phyloP scores from a whole-genome alignment of 2,329 filamentous ascomycete genomes.

The Hypoxylon sp. region DNA sequence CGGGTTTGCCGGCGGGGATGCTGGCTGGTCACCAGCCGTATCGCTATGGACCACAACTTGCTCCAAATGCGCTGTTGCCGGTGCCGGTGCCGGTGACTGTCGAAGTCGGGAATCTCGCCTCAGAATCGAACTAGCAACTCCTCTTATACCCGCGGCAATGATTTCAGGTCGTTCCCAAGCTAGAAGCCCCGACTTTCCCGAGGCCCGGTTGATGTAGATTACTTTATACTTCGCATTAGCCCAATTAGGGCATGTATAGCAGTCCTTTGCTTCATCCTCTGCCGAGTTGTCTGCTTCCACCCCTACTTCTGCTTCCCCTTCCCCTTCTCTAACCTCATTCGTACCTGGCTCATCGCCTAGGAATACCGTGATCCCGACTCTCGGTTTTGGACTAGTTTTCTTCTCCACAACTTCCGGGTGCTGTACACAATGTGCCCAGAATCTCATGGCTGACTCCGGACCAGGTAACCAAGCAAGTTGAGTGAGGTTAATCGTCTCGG shows the following conservation, averaged over 20 bases:
- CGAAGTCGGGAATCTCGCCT: conserved; percentile 58
- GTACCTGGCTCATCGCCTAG: conserved; percentile 53
- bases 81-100: conserved; percentile 45
- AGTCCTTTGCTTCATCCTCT: conserved; percentile 34
- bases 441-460: conserved; percentile 72
- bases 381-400: conserved; percentile 55
- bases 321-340: conserved; percentile 35
- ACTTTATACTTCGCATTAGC: conserved; percentile 62
- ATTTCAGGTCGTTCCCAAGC: conserved; percentile 65
- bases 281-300: conserved; percentile 41
- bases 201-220: conserved; percentile 58
- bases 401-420: conserved; percentile 53
- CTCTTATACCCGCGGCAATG: conserved; percentile 60
- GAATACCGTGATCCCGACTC: conserved; percentile 65
- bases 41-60: conserved; percentile 51
- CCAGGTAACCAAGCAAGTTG: conserved; percentile 77
- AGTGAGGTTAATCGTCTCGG: conserved; percentile 72
- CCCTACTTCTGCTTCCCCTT: conserved; percentile 40
- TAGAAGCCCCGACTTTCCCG: conserved; percentile 61
- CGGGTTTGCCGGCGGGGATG: conserved; percentile 22
- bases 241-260: conserved; percentile 66
- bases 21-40: conserved; percentile 21
- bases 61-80: conserved; percentile 53
- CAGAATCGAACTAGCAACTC: conserved; percentile 59
- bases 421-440: conserved; percentile 64